Percentiles rank a stretch among this genome's conserved stretches.
Evolutionary conservation across 345 rosid species (phyloP).

Genomic region (Hypericum androsaemum): DNA sequence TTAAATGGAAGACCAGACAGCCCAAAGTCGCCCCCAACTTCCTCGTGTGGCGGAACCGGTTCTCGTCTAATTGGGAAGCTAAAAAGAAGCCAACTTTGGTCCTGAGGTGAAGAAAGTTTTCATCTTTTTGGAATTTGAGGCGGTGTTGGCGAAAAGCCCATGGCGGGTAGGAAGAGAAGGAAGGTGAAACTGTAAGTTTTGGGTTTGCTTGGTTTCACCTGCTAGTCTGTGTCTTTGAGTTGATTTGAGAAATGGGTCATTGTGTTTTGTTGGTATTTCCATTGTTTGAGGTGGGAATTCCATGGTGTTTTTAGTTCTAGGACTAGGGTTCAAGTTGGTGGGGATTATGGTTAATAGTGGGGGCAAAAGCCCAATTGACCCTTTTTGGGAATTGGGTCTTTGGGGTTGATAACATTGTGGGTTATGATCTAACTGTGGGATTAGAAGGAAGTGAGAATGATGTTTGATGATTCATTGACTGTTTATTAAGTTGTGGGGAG

Average conservation of each 20-base stretch:
- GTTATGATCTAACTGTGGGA: background rate
- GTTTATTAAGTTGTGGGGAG: too few species aligned
- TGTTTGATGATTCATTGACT: background rate
- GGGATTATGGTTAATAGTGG: background rate
- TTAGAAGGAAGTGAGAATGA: background rate
- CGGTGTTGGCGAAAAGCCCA: background rate
- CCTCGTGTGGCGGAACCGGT: too few species aligned
- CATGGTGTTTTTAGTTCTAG: too few species aligned
- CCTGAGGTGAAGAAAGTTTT: too few species aligned
- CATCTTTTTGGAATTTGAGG: too few species aligned
- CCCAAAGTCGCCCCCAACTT: too few species aligned
- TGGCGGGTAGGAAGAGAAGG: constrained; percentile 36
- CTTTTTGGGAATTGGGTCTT: constrained; percentile 8
- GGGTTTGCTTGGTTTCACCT: background rate
- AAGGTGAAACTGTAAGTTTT: constrained; percentile 35
- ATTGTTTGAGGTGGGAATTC: too few species aligned
- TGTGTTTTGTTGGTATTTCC: background rate
- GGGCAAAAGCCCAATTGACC: background rate
- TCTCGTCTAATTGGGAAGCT: too few species aligned
- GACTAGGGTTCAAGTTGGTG: constrained; percentile 12
- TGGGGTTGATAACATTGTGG: constrained; percentile 1
- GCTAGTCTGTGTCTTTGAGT: background rate
- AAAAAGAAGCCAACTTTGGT: too few species aligned
- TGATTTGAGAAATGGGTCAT: background rate
- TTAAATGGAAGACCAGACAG: too few species aligned